Evolutionary conservation across 163 green algal species (phyloP).

Genomic region (Chlorella variabilis): DNA sequence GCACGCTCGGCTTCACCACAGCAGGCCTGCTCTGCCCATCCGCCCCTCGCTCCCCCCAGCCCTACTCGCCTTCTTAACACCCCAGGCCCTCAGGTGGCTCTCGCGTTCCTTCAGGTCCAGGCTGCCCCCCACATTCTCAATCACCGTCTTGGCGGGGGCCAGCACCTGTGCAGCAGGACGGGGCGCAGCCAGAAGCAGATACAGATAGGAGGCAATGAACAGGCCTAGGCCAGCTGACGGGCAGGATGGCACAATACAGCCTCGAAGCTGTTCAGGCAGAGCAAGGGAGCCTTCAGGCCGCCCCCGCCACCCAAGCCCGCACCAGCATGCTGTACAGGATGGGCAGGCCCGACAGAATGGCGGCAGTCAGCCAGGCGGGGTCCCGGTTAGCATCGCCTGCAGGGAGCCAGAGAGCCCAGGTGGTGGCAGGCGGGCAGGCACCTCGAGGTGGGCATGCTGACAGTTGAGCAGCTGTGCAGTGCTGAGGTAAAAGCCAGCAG

Average conservation of each 20-base stretch:
- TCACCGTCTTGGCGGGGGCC: conserved; percentile 21
- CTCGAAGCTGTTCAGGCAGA: too few species aligned
- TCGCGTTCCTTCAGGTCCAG: conserved; percentile 1
- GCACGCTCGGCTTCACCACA: too few species aligned
- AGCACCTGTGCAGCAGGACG: neutral
- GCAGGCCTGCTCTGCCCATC: neutral
- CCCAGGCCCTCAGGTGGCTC: conserved; percentile 23
- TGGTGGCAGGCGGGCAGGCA: neutral
- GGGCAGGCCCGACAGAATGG: conserved; percentile 26
- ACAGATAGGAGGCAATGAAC: too few species aligned
- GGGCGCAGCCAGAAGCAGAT: neutral
- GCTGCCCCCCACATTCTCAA: conserved; percentile 3
- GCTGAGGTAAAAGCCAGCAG: neutral
- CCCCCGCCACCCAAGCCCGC: too few species aligned
- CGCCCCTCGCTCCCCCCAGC: neutral
- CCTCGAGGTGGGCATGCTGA: too few species aligned
- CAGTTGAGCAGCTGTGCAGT: too few species aligned
- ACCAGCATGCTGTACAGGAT: conserved; percentile 32
- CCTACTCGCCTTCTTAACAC: conserved; percentile 20
- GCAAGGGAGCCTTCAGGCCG: too few species aligned
- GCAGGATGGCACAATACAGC: too few species aligned
- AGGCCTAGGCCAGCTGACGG: too few species aligned
- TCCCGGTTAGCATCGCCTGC: conserved; percentile 26
- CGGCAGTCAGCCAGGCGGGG: conserved; percentile 26
- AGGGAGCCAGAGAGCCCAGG: neutral